phyloP scores from a whole-genome alignment of 83 land plant genomes.

The Isoetes engelmannii region DNA sequence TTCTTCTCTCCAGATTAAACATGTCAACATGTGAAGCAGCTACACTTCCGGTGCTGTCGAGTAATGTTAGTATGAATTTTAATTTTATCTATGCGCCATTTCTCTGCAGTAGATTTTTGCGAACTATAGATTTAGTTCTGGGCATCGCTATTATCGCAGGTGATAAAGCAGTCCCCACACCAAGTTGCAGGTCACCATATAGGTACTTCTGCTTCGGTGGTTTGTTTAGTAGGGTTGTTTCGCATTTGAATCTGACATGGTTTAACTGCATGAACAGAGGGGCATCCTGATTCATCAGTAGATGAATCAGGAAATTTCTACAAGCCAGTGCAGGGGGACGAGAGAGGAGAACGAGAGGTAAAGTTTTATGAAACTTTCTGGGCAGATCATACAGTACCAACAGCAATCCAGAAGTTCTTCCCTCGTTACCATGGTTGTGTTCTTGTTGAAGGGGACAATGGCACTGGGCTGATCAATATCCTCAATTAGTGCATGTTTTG shows the following conservation, averaged over 20 bases:
- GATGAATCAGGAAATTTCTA: constrained; percentile 72
- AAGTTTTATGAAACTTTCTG: constrained; percentile 57
- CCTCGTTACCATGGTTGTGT: constrained; percentile 52
- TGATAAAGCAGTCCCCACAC: not conserved
- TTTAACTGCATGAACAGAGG: constrained; percentile 13
- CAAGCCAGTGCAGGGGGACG: constrained; percentile 64
- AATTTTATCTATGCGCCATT: too few species aligned
- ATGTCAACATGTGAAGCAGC: too few species aligned
- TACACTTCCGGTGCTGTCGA: too few species aligned
- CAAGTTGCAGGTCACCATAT: constrained; percentile 8
- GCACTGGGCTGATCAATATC: constrained; percentile 28
- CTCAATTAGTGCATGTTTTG: not conserved
- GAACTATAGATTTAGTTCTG: too few species aligned
- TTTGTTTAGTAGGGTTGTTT: not conserved
- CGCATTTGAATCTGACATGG: not conserved
- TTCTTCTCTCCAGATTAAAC: too few species aligned
- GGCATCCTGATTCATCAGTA: constrained; percentile 56
- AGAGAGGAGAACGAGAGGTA: constrained; percentile 51
- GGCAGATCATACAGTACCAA: constrained; percentile 41
- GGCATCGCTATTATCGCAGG: not conserved
- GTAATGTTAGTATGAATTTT: too few species aligned
- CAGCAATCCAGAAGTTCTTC: constrained; percentile 41
- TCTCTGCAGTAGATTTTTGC: too few species aligned
- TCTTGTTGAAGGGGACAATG: constrained; percentile 41
- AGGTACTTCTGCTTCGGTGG: not conserved